phyloP scores from a whole-genome alignment of 345 rosid genomes.

The Raphanus raphanistrum region DNA sequence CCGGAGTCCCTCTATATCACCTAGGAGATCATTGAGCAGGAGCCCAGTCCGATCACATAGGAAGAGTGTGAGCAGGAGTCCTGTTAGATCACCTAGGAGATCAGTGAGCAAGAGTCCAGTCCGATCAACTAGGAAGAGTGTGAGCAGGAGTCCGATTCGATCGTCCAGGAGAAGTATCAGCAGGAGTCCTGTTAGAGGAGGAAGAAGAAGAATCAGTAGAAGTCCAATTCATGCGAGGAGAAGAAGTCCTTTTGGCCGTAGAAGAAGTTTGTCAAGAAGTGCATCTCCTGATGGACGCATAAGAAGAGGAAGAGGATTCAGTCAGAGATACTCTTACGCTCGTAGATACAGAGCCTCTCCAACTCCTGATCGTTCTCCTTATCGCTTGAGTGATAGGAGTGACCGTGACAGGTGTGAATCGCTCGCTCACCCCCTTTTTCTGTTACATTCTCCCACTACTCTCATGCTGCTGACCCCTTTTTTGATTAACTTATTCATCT shows the following conservation, averaged over 20 bases:
- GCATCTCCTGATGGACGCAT: constrained; percentile 79
- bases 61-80: constrained; percentile 55
- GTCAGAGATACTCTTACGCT: constrained; percentile 84
- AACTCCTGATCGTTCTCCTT: constrained; percentile 87
- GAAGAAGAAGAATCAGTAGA: constrained; percentile 65
- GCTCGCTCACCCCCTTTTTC: not conserved
- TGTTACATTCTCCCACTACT: not conserved
- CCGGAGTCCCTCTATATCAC: constrained; percentile 44
- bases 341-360: constrained; percentile 82
- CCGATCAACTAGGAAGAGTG: constrained; percentile 40
- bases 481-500: not conserved
- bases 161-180: constrained; percentile 47
- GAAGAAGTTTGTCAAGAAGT: constrained; percentile 81
- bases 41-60: constrained; percentile 38
- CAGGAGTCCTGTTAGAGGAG: constrained; percentile 60
- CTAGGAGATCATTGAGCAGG: constrained; percentile 52
- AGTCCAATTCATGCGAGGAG: constrained; percentile 59
- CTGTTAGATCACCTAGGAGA: constrained; percentile 41
- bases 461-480: not conserved
- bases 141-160: constrained; percentile 47
- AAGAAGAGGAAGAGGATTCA: constrained; percentile 93
- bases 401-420: constrained; percentile 69
- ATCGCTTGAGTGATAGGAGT: constrained; percentile 60
- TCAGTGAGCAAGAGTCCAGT: constrained; percentile 54
- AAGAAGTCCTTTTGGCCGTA: constrained; percentile 49